Evolutionary conservation across 1,284 basidiomycete species (phyloP).

Genomic region (Rhodotorula sp.): DNA sequence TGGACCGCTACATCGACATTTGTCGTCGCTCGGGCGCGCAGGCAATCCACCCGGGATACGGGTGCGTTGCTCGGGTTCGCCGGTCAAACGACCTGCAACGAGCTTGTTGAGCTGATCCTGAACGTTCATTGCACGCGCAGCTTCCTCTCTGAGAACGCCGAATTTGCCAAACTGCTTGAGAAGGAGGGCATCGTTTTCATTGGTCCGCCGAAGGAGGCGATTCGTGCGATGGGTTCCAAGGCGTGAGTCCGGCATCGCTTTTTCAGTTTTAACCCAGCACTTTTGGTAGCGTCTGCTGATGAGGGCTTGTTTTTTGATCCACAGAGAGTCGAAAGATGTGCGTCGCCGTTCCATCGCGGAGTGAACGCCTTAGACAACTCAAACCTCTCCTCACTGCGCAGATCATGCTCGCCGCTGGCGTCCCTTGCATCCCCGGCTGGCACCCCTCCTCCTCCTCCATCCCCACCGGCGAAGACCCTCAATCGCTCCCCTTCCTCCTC

Average conservation of each 20-base stretch:
- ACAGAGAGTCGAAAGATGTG: conserved; percentile 55
- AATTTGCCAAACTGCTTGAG: conserved; percentile 38
- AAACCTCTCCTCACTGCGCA: conserved; percentile 61
- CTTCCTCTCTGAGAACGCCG: conserved; percentile 71
- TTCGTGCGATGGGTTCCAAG: conserved; percentile 78
- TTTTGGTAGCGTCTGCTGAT: neutral
- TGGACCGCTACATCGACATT: conserved; percentile 83
- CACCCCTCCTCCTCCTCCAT: conserved; percentile 51
- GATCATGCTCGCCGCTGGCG: conserved; percentile 85
- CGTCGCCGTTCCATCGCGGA: neutral
- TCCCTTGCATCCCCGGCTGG: conserved; percentile 91
- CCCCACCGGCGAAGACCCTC: conserved; percentile 57
- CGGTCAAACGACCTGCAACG: neutral
- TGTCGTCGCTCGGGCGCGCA: conserved; percentile 77
- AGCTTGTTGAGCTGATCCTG: neutral
- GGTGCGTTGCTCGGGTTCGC: conserved; percentile 45
- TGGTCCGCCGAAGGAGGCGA: conserved; percentile 48
- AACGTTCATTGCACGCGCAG: neutral
- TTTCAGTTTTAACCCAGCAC: neutral
- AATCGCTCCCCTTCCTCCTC: conserved; percentile 64
- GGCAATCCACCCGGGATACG: conserved; percentile 83
- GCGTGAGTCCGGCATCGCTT: conserved; percentile 33
- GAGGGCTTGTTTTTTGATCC: neutral
- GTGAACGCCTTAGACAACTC: neutral
- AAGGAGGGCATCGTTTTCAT: conserved; percentile 46